A percentile compares a stretch with the other conserved stretches of the same genome.
Conservation (phyloP, 1,284 basidiomycete genomes). For the Rhizopogon parksii region DNA sequence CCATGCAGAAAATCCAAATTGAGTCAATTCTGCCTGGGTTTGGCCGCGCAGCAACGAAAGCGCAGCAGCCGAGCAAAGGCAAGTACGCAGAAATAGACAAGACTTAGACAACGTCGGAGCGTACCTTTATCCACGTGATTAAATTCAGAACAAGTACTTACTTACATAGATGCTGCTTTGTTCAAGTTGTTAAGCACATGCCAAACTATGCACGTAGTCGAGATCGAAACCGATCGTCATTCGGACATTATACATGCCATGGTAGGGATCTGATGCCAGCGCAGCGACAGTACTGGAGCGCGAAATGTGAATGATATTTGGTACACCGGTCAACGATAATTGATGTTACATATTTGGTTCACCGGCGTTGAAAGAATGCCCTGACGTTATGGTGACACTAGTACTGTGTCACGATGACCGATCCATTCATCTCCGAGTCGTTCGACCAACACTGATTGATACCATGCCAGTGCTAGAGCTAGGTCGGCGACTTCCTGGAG, state of each 20-base stretch:
- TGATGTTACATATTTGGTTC: conserved; percentile 16
- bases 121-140: too few relatives aligned
- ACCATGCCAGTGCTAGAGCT: conserved; percentile 18
- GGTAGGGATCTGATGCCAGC: conserved; percentile 17
- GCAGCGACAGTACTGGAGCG: conserved; percentile 21
- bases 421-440: conserved; percentile 22
- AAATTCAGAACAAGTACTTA: too few relatives aligned
- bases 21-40: too few relatives aligned
- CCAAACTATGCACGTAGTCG: neutral
- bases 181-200: conserved; percentile 3
- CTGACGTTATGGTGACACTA: conserved; percentile 28
- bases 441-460: conserved; percentile 24
- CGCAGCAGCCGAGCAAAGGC: too few relatives aligned
- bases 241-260: conserved; percentile 19
- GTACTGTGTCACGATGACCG: conserved; percentile 32
- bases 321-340: conserved; percentile 31
- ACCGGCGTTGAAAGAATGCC: conserved; percentile 27
- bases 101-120: conserved; percentile 6
- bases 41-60: too few relatives aligned
- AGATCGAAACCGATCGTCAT: conserved; percentile 15
- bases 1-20: too few relatives aligned
- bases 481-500: conserved; percentile 8
- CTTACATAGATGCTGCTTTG: too few relatives aligned
- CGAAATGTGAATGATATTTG: conserved; percentile 41
- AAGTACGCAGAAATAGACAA: too few relatives aligned